Conservation (phyloP, 176 grass and related monocot species). For the Oryza brachyantha region DNA sequence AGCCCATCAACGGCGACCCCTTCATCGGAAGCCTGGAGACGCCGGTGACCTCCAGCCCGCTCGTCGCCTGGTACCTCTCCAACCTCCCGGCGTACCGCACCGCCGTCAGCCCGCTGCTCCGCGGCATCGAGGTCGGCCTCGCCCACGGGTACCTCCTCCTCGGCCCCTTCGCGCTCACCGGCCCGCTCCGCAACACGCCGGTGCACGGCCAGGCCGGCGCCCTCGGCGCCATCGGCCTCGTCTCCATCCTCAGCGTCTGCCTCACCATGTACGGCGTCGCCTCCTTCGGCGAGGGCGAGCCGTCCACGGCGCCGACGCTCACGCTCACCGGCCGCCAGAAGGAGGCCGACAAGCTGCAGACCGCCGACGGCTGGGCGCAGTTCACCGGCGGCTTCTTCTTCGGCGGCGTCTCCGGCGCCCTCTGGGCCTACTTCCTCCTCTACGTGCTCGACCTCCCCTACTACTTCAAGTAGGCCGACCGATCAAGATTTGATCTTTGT, state of each 20-base stretch:
- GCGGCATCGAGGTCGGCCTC: conserved; percentile 84
- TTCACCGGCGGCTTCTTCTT: conserved; percentile 96
- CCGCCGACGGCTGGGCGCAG: conserved; percentile 83
- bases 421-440: conserved; percentile 96
- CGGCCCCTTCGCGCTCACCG: conserved; percentile 83
- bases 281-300: conserved; percentile 69
- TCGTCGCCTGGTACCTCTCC: conserved; percentile 92
- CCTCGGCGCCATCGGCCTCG: conserved; percentile 67
- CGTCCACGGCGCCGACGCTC: conserved; percentile 70
- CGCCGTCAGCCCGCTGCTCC: conserved; percentile 88
- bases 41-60: conserved; percentile 81
- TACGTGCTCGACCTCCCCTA: conserved; percentile 98
- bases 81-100: conserved; percentile 99
- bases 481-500: neutral
- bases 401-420: conserved; percentile 74
- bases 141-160: conserved; percentile 95
- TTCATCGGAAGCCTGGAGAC: conserved; percentile 95
- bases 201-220: conserved; percentile 72
- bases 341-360: conserved; percentile 95
- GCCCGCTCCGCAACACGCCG: conserved; percentile 88
- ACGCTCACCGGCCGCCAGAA: conserved; percentile 92
- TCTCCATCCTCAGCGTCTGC: conserved; percentile 86
- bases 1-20: conserved; percentile 95
- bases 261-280: conserved; percentile 89
- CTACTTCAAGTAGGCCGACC: conserved; percentile 96